Evolutionary conservation across 2,329 filamentous ascomycete species (phyloP).

Genomic region (Nothopassalora personata): DNA sequence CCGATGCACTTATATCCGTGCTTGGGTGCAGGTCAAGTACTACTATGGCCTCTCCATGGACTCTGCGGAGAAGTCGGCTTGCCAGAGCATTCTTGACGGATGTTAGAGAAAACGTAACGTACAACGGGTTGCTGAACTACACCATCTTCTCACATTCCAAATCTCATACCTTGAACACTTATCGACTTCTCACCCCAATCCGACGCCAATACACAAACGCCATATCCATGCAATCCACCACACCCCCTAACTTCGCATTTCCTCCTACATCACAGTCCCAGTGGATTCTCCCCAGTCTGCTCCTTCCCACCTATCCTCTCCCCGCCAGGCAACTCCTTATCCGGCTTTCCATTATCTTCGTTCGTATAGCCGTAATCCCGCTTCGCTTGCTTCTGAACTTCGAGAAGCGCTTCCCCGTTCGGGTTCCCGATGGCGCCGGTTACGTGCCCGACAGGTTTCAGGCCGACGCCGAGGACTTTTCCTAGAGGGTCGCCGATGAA

Average conservation of each 20-base stretch:
- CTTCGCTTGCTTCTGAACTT: conserved; percentile 23
- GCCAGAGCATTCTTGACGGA: conserved; percentile 51
- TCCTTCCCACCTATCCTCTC: conserved; percentile 32
- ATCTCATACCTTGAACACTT: too few relatives aligned
- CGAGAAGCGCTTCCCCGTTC: conserved; percentile 25
- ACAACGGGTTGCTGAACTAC: too few relatives aligned
- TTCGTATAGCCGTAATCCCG: conserved; percentile 22
- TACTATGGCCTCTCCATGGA: conserved; percentile 66
- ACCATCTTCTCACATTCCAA: not conserved
- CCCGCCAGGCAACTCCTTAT: conserved; percentile 26
- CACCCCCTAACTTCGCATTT: not conserved
- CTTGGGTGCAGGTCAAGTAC: conserved; percentile 74
- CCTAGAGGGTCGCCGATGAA: conserved; percentile 32
- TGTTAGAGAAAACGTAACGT: conserved; percentile 45
- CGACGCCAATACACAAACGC: not conserved
- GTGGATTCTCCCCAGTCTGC: conserved; percentile 34
- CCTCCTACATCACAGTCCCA: conserved; percentile 26
- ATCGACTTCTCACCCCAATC: too few relatives aligned
- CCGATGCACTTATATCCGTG: conserved; percentile 71
- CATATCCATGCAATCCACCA: not conserved
- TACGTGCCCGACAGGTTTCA: conserved; percentile 29
- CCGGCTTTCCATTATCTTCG: conserved; percentile 19
- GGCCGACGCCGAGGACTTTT: conserved; percentile 29
- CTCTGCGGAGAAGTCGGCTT: conserved; percentile 57
- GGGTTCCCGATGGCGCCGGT: conserved; percentile 28